phyloP scores from a whole-genome alignment of 1,284 basidiomycete species.

The Coniferiporia weirii region DNA sequence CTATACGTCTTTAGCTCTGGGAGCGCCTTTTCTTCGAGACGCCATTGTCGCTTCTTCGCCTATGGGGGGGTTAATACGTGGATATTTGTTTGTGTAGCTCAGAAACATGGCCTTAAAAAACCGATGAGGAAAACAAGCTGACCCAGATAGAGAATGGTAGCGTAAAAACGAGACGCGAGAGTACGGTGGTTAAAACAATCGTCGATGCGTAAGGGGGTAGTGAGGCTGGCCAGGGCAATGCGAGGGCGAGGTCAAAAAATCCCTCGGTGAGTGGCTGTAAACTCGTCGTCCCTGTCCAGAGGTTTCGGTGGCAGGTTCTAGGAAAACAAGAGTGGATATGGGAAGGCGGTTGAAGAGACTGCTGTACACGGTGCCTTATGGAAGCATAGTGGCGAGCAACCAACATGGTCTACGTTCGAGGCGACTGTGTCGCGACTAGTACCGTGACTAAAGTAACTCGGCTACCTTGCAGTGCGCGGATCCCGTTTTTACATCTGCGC shows the following conservation, averaged over 20 bases:
- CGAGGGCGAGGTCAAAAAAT: conserved; percentile 60
- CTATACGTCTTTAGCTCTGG: conserved; percentile 58
- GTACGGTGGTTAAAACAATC: conserved; percentile 70
- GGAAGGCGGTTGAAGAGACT: background rate
- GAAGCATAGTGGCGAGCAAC: conserved; percentile 3
- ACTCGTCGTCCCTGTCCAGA: conserved; percentile 32
- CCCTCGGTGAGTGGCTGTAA: conserved; percentile 41
- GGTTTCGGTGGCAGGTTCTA: conserved; percentile 25
- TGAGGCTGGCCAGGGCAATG: conserved; percentile 60
- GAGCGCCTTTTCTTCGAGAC: conserved; percentile 61
- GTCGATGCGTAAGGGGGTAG: conserved; percentile 70
- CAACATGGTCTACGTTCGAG: background rate
- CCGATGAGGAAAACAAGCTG: conserved; percentile 23
- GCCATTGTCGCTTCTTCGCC: conserved; percentile 60
- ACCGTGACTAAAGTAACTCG: background rate
- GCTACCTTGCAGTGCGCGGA: too few species aligned
- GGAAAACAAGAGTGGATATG: background rate
- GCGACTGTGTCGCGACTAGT: background rate
- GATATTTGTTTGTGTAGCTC: background rate
- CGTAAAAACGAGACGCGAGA: conserved; percentile 58
- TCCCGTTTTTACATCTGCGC: too few species aligned
- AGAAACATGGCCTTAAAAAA: background rate
- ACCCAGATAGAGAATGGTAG: conserved; percentile 84
- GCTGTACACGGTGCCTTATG: background rate
- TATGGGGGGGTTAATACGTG: conserved; percentile 26